Evolutionary conservation across 495 filamentous ascomycete genomes (phyloP), one percentile per base, ranked within the genome.

Genomic region (Sordaria brevicollis): DNA sequence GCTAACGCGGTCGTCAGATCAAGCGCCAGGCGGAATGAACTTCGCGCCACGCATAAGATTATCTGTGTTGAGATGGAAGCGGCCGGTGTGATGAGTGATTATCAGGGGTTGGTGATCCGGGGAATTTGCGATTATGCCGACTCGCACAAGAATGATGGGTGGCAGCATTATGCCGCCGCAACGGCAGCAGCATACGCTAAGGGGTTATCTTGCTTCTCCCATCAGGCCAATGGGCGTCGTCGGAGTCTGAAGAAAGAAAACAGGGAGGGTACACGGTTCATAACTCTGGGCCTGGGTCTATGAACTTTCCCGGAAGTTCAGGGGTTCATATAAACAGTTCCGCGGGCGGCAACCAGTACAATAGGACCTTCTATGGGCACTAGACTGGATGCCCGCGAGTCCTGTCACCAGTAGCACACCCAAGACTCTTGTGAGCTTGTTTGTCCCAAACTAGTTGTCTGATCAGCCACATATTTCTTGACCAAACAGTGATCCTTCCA

Each of bases 61-160:
- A 31, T 72, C 7, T 74, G 77, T 78, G 21, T 80, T 75, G 79
- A 80, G 77, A 76, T 69, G 19, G 71, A 72, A n/a, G 73, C 71
- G 19, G 73, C 73, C 11, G 73, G 73, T 4, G 65, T 76, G 0
- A 68, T 70, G 66, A 70, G 74, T 15, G 17, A n/a, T 25, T 70
- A 76, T n/a, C 75, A 71, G 11, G 76, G 71, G 54, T 13, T 82
- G 0, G 72, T 82, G 15, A 77, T 82, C 69, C 79, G 81, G 67
- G 77, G 77, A 11, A 77, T 81, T n/a, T 79, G 77, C 62, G 80
- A 83, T 65, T 83, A 83, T 71, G 72, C 80, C 13, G 80, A 82
- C 67, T 78, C 77, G 71, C 79, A 81, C 66, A 81, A 80, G 69
- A 75, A 77, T 70, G 75, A 82, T 67, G 41, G 49, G 13, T 82